phyloP scores from a whole-genome alignment of 164 flowering plant genomes.

The Dillenia suffruticosa region DNA sequence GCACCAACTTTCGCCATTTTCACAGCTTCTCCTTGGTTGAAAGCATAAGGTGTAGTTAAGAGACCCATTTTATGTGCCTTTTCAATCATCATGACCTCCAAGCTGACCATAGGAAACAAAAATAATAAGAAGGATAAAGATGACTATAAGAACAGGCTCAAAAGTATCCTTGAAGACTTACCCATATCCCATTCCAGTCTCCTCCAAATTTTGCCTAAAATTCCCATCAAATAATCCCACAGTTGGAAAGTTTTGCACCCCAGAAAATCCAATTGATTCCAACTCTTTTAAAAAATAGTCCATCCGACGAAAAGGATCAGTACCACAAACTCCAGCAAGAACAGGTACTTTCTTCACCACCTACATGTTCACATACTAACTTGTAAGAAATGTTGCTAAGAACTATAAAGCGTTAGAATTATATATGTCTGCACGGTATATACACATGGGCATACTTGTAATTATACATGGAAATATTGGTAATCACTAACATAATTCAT shows the following conservation, averaged over 20 bases:
- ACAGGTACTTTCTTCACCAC: conserved; percentile 87
- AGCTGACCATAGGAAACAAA: conserved; percentile 30
- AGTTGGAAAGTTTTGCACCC: conserved; percentile 96
- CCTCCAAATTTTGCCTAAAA: conserved; percentile 94
- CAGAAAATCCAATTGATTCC: conserved; percentile 79
- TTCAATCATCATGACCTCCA: conserved; percentile 91
- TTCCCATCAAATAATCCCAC: conserved; percentile 96
- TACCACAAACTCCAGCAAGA: conserved; percentile 94
- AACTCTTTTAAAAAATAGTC: conserved; percentile 76
- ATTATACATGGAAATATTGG: no score
- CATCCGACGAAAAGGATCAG: conserved; percentile 95
- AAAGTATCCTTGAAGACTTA: conserved; percentile 17
- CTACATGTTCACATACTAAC: conserved; percentile 27
- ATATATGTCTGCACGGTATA: no score
- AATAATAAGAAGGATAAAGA: background rate
- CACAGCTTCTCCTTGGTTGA: conserved; percentile 68
- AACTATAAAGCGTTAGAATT: no score
- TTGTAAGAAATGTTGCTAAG: background rate
- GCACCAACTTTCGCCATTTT: conserved; percentile 98
- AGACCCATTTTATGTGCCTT: conserved; percentile 85
- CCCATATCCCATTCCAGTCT: conserved; percentile 99
- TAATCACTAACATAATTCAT: no score
- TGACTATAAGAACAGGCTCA: background rate
- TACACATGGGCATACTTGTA: no score
- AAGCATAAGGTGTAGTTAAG: conserved; percentile 95